Conservation (phyloP, 2,329 filamentous ascomycete species). For the Emericellopsis cladophorae region DNA sequence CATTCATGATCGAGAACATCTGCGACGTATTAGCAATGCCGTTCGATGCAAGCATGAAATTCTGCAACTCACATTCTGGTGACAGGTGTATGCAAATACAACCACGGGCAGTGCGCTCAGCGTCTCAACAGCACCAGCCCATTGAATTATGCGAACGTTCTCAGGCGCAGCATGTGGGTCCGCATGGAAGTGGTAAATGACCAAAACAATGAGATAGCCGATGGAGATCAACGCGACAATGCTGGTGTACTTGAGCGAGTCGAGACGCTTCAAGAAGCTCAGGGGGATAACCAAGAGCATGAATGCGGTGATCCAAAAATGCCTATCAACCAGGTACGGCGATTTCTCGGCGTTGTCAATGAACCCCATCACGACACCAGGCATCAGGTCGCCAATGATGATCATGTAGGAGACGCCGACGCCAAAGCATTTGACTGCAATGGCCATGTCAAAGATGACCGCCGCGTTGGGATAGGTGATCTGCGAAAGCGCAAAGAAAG, state of each 20-base stretch:
- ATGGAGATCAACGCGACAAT: constrained; percentile 85
- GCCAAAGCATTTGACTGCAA: constrained; percentile 95
- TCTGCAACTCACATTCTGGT: constrained; percentile 65
- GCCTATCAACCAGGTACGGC: constrained; percentile 71
- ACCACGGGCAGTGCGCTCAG: constrained; percentile 87
- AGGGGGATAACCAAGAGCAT: constrained; percentile 94
- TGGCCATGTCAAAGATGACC: constrained; percentile 89
- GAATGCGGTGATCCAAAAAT: constrained; percentile 97
- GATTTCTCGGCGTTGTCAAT: constrained; percentile 45
- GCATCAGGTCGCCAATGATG: constrained; percentile 97
- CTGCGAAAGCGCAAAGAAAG: constrained; percentile 94
- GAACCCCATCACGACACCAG: constrained; percentile 79
- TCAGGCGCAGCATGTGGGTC: constrained; percentile 66
- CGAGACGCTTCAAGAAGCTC: constrained; percentile 79
- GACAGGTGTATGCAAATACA: constrained; percentile 98
- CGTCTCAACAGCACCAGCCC: constrained; percentile 66
- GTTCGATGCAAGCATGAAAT: background rate
- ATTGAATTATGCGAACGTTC: constrained; percentile 62
- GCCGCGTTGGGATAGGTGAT: constrained; percentile 94
- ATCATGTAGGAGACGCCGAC: constrained; percentile 96
- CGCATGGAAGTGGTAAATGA: constrained; percentile 81
- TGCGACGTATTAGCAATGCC: constrained; percentile 24
- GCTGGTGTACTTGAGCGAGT: constrained; percentile 96
- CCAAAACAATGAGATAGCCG: constrained; percentile 82
- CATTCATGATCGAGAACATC: constrained; percentile 99